Percentiles rank a stretch among this genome's conserved stretches.
phyloP scores from a whole-genome alignment of 306 rosid genomes.

The Quercus alba region DNA sequence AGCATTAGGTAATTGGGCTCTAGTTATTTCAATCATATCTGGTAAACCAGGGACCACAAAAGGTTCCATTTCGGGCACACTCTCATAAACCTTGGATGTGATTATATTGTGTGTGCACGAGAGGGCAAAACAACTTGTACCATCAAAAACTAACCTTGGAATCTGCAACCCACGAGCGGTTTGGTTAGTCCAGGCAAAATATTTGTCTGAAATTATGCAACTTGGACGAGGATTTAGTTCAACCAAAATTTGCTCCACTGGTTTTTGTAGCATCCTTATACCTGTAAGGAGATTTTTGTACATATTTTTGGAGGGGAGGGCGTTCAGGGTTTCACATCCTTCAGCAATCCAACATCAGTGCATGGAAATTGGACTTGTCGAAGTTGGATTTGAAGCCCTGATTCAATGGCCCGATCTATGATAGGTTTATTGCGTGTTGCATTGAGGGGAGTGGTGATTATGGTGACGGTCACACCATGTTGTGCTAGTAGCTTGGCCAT shows the following conservation, averaged over 20 bases:
- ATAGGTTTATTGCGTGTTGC: neutral
- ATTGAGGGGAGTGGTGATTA: constrained; percentile 18
- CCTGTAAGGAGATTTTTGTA: neutral
- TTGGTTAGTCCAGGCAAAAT: constrained; percentile 11
- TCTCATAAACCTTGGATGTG: constrained; percentile 27
- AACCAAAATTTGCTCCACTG: constrained; percentile 3
- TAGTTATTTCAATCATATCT: constrained; percentile 37
- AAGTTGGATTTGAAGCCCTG: neutral
- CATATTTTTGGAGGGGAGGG: neutral
- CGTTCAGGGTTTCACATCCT: constrained; percentile 19
- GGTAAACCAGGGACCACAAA: constrained; percentile 42
- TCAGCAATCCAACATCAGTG: constrained; percentile 18
- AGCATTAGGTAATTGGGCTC: constrained; percentile 22
- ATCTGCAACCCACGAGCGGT: constrained; percentile 13
- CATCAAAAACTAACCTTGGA: constrained; percentile 25
- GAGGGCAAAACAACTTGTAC: neutral
- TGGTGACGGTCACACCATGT: constrained; percentile 8
- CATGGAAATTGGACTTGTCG: constrained; percentile 7
- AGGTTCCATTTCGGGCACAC: constrained; percentile 30
- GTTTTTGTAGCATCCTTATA: neutral
- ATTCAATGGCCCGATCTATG: neutral
- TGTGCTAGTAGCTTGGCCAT: constrained; percentile 25
- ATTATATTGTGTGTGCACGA: constrained; percentile 33
- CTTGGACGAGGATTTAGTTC: constrained; percentile 7
- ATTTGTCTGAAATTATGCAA: constrained; percentile 23